These are phyloP conservation scores for Boletales sp. DNA, from an alignment of 768 basidiomycete genomes.

Conservation along the genomic window DNA sequence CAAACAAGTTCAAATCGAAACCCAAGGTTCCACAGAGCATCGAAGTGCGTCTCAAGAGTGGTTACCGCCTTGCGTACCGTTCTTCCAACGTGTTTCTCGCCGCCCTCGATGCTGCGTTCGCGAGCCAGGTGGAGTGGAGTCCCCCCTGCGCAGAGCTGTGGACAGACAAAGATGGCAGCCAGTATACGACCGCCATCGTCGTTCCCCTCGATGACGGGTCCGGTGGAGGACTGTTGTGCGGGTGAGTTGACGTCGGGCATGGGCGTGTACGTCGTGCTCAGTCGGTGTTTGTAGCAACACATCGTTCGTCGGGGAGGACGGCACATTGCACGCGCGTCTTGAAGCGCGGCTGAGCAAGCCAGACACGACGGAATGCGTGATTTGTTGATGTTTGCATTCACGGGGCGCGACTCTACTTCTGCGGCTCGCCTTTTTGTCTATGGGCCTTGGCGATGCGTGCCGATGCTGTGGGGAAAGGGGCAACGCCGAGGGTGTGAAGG, in stretches of 20 bases:
- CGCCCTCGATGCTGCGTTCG: conserved; percentile 4
- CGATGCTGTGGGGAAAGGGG: too few species aligned
- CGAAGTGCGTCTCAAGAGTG: conserved; percentile 31
- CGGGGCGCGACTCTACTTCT: too few species aligned
- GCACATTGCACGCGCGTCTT: conserved; percentile 41
- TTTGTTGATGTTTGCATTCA: conserved; percentile 32
- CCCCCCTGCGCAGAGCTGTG: conserved; percentile 10
- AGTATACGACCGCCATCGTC: conserved; percentile 28
- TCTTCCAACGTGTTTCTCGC: conserved; percentile 5
- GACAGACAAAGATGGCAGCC: conserved; percentile 3
- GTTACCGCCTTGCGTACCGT: conserved; percentile 21
- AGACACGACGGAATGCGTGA: conserved; percentile 38
- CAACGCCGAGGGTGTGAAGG: too few species aligned
- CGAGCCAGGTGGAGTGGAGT: conserved; percentile 3
- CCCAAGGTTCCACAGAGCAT: conserved; percentile 6
- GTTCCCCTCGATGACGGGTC: conserved; percentile 38
- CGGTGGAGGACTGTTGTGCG: conserved; percentile 23
- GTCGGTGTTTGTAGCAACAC: conserved; percentile 33
- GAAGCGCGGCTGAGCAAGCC: conserved; percentile 44
- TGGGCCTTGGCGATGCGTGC: too few species aligned
- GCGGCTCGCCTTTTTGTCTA: too few species aligned
- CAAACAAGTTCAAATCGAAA: conserved; percentile 2
- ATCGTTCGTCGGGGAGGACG: conserved; percentile 45
- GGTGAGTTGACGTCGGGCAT: neutral
- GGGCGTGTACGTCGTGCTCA: neutral